Evolutionary conservation across 2,329 filamentous ascomycete species (phyloP).

Genomic region (Diplodia sapinea): DNA sequence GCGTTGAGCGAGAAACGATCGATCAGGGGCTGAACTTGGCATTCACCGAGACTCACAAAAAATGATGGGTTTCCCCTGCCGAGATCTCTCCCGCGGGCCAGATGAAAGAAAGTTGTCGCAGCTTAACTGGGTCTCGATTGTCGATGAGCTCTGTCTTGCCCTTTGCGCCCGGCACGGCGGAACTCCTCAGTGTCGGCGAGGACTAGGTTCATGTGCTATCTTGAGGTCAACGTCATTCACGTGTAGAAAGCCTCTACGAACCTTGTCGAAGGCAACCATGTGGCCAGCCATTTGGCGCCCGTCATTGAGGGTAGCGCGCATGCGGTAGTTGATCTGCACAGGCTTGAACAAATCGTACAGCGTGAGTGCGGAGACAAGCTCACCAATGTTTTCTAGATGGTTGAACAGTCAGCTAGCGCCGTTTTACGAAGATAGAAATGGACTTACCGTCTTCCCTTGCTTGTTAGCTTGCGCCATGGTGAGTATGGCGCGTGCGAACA

Average conservation of each 20-base stretch:
- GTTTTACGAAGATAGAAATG: conserved; percentile 50
- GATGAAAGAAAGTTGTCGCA: conserved; percentile 48
- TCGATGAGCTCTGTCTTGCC: no score
- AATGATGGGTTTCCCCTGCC: neutral
- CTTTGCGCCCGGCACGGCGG: conserved; percentile 83
- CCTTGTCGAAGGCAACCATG: conserved; percentile 99
- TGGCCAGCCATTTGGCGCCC: conserved; percentile 95
- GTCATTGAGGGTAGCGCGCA: conserved; percentile 95
- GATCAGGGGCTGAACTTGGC: neutral
- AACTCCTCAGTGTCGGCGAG: conserved; percentile 99
- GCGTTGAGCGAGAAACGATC: neutral
- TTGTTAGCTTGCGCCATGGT: conserved; percentile 70
- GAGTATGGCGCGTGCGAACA: conserved; percentile 49
- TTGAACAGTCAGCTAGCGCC: conserved; percentile 51
- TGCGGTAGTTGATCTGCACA: conserved; percentile 94
- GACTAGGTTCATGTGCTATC: conserved; percentile 97
- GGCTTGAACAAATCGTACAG: conserved; percentile 35
- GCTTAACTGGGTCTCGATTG: no score
- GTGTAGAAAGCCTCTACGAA: conserved; percentile 48
- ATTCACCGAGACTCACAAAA: neutral
- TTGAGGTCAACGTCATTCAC: neutral
- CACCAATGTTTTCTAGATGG: conserved; percentile 68
- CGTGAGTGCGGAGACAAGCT: conserved; percentile 42
- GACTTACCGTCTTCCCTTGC: conserved; percentile 98
- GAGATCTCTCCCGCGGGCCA: neutral